Base-by-base conservation (phyloP, 2,329 filamentous ascomycete species). In the Diaporthe capsici region DNA sequence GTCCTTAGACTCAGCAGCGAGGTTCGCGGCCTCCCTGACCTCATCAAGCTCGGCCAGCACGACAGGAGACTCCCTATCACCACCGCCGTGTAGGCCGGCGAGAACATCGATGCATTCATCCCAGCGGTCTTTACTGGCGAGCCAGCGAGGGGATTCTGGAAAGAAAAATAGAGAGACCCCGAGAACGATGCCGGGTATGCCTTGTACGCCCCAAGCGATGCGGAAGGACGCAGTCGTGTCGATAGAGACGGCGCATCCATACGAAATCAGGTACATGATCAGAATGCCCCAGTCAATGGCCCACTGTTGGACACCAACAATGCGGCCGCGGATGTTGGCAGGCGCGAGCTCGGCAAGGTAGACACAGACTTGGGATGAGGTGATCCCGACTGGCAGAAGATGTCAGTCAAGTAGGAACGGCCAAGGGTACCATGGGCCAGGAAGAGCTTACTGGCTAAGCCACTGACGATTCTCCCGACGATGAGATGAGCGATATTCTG, bases 251-350 rank as follows among this genome's bases (percentile, higher is more conserved):
- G 76, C 70, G 39, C 76, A 77, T 49, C 76, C 76, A 57, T 77
- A 77, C 9, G 73, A 76, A 28, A 77, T 73, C 53, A 77, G 73
- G n/a, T 77, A 77, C 76, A 77, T 90, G 65, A 92, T 92, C 22
- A 93, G 80, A 72, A 94, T 92, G 65, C 92, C 92, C 90, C 91
- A 93, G 2, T 92, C 93, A 58, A 94, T 94, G 39, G 91, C 92
- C 90, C 91, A 93, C 81, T 94, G 92, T 79, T 94, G 92, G 4
- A 93, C 84, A 2, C 89, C 89, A 22, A 94, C 90, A 3, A 93
- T 88, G 15, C 91, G 87, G 10, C 92, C 92, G 71, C 90, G 87
- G 72, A 88, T 88, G 78, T 89, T 88, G 78, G 88, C 89, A 25
- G 89, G 88, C 0, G 88, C 92, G 25, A 94, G 86, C 82, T 94